A percentile compares a stretch with the other conserved stretches of the same genome.
phyloP scores from a whole-genome alignment of 345 rosid genomes.

The Moringa oleifera region DNA sequence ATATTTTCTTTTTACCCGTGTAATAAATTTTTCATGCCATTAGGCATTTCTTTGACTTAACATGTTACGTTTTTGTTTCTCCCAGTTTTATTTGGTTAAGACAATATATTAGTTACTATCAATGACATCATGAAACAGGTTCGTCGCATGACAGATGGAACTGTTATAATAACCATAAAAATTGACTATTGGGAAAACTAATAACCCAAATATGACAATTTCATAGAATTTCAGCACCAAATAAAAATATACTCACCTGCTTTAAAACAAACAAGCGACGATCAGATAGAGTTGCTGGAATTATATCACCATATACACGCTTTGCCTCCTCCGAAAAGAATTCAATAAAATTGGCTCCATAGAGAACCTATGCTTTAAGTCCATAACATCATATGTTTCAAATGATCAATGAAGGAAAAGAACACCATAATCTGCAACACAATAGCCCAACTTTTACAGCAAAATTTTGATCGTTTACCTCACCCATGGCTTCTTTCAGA shows the following conservation, averaged over 20 bases:
- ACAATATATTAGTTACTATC: neutral
- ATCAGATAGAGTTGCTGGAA: slow-evolving; percentile 73
- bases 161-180: neutral
- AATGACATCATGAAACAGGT: neutral
- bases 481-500: slow-evolving; percentile 83
- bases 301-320: slow-evolving; percentile 89
- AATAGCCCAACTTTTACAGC: slow-evolving; percentile 18
- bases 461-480: slow-evolving; percentile 45
- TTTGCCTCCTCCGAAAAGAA: slow-evolving; percentile 92
- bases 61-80: neutral
- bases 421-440: slow-evolving; percentile 11
- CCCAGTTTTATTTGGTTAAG: neutral
- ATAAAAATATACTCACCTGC: slow-evolving; percentile 48
- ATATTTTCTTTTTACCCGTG: too few species aligned
- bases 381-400: slow-evolving; percentile 9
- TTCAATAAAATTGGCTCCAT: slow-evolving; percentile 92
- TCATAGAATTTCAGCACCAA: neutral
- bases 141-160: neutral
- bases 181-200: neutral
- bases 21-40: too few species aligned
- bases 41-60: too few species aligned
- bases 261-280: slow-evolving; percentile 80
- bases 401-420: slow-evolving; percentile 1
- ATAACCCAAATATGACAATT: neutral
- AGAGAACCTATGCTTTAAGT: slow-evolving; percentile 55